Conservation (phyloP, 2,329 filamentous ascomycete species). For the Beauveria brongniartii region DNA sequence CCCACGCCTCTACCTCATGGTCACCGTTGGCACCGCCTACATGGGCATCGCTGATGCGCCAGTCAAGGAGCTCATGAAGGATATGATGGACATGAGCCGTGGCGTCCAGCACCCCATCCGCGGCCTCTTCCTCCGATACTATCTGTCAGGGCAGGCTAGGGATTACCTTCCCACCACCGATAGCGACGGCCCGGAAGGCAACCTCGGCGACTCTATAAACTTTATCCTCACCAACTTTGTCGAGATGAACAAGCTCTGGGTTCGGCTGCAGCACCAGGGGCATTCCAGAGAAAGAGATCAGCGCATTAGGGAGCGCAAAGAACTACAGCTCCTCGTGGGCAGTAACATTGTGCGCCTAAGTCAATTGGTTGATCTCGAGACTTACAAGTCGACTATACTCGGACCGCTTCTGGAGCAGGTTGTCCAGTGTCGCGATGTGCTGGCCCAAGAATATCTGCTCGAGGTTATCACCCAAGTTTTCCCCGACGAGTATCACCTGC, state of each 20-base stretch:
- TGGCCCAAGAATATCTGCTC: slow-evolving; percentile 93
- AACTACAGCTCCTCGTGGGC: slow-evolving; percentile 89
- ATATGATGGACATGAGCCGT: slow-evolving; percentile 99
- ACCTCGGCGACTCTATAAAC: slow-evolving; percentile 93
- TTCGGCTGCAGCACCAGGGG: slow-evolving; percentile 91
- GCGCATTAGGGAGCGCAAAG: slow-evolving; percentile 87
- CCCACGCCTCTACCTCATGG: slow-evolving; percentile 94
- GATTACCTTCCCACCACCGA: slow-evolving; percentile 77
- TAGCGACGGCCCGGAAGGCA: slow-evolving; percentile 87
- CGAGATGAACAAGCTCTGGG: slow-evolving; percentile 99
- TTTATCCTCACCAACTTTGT: slow-evolving; percentile 98
- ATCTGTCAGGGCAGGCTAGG: slow-evolving; percentile 87
- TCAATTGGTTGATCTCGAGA: slow-evolving; percentile 88
- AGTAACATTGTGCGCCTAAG: slow-evolving; percentile 94
- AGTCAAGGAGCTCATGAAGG: slow-evolving; percentile 99
- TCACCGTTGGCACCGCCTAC: slow-evolving; percentile 97
- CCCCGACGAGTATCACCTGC: slow-evolving; percentile 95
- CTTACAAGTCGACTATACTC: slow-evolving; percentile 86
- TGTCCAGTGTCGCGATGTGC: slow-evolving; percentile 91
- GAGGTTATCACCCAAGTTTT: slow-evolving; percentile 99
- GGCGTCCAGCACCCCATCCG: slow-evolving; percentile 96
- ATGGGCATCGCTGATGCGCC: slow-evolving; percentile 98
- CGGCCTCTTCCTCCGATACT: slow-evolving; percentile 91
- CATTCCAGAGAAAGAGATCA: slow-evolving; percentile 92
- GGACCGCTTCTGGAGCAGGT: slow-evolving; percentile 90